A percentile compares a stretch with the other conserved stretches of the same genome.
phyloP scores from a whole-genome alignment of 2,329 filamentous ascomycete species.

The Kalaharituber pfeilii region DNA sequence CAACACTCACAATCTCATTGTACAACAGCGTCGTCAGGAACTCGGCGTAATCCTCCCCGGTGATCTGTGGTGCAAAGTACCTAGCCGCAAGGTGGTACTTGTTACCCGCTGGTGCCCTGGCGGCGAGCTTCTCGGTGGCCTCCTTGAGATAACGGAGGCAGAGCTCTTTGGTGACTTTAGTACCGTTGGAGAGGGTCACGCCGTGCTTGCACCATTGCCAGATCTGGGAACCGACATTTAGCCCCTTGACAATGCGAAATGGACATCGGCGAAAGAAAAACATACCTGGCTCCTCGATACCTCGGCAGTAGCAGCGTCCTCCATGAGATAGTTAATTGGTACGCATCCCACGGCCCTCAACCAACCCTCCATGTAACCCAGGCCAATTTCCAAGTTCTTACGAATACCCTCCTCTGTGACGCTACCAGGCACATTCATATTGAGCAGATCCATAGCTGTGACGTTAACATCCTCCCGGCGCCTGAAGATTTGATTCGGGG shows the following conservation, averaged over 20 bases:
- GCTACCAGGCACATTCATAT: constrained; percentile 91
- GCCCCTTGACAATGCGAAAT: not conserved
- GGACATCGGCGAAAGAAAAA: not conserved
- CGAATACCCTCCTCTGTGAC: constrained; percentile 89
- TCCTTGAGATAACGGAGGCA: constrained; percentile 74
- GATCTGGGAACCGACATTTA: constrained; percentile 5
- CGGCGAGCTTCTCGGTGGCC: constrained; percentile 55
- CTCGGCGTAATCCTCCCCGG: constrained; percentile 92
- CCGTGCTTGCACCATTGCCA: constrained; percentile 65
- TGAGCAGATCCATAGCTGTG: constrained; percentile 74
- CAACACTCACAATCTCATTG: constrained; percentile 67
- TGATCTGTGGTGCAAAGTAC: constrained; percentile 86
- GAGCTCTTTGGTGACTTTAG: constrained; percentile 84
- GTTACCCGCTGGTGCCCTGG: constrained; percentile 68
- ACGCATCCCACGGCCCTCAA: constrained; percentile 86
- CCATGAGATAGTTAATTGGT: constrained; percentile 96
- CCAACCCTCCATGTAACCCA: constrained; percentile 99
- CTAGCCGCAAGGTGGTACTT: constrained; percentile 80
- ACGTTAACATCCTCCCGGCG: constrained; percentile 80
- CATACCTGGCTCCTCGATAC: constrained; percentile 87
- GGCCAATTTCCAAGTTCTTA: constrained; percentile 93
- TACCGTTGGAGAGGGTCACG: constrained; percentile 55
- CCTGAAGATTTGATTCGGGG: constrained; percentile 85
- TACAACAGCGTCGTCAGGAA: constrained; percentile 72
- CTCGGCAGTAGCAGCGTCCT: constrained; percentile 93